Percentiles rank a stretch among this genome's conserved stretches.
These are phyloP conservation scores for Ogataea methanolica DNA, from an alignment of 805 yeast genomes.

Conservation along the genomic window DNA sequence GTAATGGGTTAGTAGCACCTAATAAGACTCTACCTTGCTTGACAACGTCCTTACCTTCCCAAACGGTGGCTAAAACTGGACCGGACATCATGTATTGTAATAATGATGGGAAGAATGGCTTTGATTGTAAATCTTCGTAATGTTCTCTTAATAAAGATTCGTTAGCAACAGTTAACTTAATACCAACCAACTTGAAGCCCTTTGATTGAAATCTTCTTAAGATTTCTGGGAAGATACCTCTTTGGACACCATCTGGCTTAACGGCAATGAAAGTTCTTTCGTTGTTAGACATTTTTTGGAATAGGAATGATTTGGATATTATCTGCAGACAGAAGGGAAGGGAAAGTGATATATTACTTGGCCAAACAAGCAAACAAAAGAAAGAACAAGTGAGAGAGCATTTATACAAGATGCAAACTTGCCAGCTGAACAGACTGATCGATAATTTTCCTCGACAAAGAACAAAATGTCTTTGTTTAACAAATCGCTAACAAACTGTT, in stretches of 20 bases:
- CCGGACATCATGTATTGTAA: slow-evolving; percentile 96
- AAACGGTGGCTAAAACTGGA: slow-evolving; percentile 97
- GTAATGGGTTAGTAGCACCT: slow-evolving; percentile 99
- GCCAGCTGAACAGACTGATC: too few relatives aligned
- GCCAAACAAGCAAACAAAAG: background rate
- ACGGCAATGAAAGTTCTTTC: slow-evolving; percentile 92
- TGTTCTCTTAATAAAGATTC: slow-evolving; percentile 87
- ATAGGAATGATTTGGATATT: background rate
- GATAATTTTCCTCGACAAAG: too few relatives aligned
- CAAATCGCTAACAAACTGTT: too few relatives aligned
- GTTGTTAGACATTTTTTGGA: slow-evolving; percentile 46
- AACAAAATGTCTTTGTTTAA: too few relatives aligned
- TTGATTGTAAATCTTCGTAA: slow-evolving; percentile 90
- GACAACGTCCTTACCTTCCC: slow-evolving; percentile 99
- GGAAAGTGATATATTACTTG: background rate
- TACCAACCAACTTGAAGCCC: slow-evolving; percentile 96
- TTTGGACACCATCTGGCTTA: slow-evolving; percentile 99
- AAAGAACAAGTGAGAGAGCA: background rate
- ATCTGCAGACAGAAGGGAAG: background rate
- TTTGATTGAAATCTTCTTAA: slow-evolving; percentile 92
- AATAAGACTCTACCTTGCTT: slow-evolving; percentile 96
- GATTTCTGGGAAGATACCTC: slow-evolving; percentile 91
- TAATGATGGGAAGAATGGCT: slow-evolving; percentile 98
- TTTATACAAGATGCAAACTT: too few relatives aligned
- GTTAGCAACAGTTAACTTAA: slow-evolving; percentile 85